These are phyloP conservation scores for Dinochytrium kinnereticum DNA, from an alignment of 371 early-diverging fungal genomes.

Conservation along the genomic window DNA sequence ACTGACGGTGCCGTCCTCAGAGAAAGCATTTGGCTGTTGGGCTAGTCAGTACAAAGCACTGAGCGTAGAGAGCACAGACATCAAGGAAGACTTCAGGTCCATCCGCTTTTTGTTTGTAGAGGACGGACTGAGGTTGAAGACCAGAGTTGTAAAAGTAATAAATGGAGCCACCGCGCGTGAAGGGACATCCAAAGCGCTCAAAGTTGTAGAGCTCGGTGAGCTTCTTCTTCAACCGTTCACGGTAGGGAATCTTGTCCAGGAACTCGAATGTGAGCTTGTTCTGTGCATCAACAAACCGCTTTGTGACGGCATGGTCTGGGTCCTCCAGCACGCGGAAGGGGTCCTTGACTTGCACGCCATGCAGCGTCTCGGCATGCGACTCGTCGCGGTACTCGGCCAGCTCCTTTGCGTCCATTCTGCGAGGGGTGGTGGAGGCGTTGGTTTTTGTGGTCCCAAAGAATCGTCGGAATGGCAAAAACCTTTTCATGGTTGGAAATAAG, in stretches of 20 bases:
- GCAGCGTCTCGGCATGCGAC: conserved; percentile 46
- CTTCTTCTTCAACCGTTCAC: conserved; percentile 31
- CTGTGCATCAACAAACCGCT: conserved; percentile 47
- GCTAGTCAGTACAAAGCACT: conserved; percentile 23
- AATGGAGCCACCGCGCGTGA: conserved; percentile 60
- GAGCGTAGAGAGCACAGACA: conserved; percentile 31
- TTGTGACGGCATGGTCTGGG: conserved; percentile 48
- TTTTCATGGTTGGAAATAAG: too few relatives aligned
- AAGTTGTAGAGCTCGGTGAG: conserved; percentile 44
- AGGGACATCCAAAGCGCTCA: conserved; percentile 56
- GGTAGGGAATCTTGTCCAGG: conserved; percentile 22
- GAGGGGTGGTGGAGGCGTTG: too few relatives aligned
- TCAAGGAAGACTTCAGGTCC: conserved; percentile 48
- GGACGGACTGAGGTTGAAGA: conserved; percentile 64
- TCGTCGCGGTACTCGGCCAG: conserved; percentile 46
- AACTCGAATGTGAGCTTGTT: conserved; percentile 30
- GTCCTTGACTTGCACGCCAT: conserved; percentile 46
- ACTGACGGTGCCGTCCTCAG: conserved; percentile 59
- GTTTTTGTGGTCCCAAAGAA: too few relatives aligned
- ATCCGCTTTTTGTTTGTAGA: conserved; percentile 39
- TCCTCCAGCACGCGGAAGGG: conserved; percentile 53
- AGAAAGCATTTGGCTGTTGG: conserved; percentile 55
- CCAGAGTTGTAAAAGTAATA: conserved; percentile 72
- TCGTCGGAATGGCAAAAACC: too few relatives aligned
- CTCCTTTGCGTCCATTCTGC: not conserved